phyloP scores from a whole-genome alignment of 2,329 filamentous ascomycete species.

The Biscogniauxia sp. region DNA sequence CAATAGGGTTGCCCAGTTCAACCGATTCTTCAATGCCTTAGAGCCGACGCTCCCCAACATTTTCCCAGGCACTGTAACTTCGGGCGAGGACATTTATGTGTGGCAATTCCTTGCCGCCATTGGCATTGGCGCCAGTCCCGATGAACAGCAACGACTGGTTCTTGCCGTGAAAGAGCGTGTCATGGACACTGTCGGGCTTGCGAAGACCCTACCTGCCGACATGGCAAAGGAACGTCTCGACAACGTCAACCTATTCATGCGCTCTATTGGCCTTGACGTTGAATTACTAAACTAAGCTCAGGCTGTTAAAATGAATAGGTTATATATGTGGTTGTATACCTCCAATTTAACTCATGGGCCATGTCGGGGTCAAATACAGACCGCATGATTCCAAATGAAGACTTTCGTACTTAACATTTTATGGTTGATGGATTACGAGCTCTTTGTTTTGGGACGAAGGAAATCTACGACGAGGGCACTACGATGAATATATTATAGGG shows the following conservation, averaged over 20 bases:
- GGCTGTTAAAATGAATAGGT: background rate
- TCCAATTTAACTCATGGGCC: background rate
- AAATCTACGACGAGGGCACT: background rate
- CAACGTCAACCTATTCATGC: constrained; percentile 98
- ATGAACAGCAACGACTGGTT: constrained; percentile 92
- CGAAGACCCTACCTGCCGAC: constrained; percentile 84
- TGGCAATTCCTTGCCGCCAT: constrained; percentile 98
- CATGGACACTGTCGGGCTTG: constrained; percentile 87
- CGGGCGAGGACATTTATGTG: constrained; percentile 90
- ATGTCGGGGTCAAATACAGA: background rate
- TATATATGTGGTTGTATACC: background rate
- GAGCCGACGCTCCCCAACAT: constrained; percentile 81
- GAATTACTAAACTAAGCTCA: constrained; percentile 55
- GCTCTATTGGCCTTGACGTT: constrained; percentile 96
- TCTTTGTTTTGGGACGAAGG: background rate
- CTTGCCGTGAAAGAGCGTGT: constrained; percentile 96
- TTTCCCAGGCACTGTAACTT: constrained; percentile 88
- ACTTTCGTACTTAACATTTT: background rate
- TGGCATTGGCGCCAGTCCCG: constrained; percentile 86
- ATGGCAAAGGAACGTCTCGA: constrained; percentile 80
- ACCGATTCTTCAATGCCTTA: constrained; percentile 79
- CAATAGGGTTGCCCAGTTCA: constrained; percentile 71
- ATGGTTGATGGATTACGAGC: background rate
- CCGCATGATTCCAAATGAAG: background rate
- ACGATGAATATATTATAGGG: background rate